Conservation (phyloP, 805 yeast species). For the Henningerozyma blattae region DNA sequence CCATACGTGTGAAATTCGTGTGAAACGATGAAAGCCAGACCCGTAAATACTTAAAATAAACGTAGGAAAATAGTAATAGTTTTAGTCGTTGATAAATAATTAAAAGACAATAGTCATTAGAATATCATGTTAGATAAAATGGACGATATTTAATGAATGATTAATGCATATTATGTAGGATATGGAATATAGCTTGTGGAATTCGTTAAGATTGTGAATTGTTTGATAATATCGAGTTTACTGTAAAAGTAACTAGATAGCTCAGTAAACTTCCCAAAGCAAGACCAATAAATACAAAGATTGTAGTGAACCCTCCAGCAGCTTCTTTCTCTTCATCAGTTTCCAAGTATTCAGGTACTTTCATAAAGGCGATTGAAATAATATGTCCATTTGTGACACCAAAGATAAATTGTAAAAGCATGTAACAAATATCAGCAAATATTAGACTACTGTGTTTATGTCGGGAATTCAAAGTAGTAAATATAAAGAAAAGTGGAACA, state of each 20-base stretch:
- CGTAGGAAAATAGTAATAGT: too few species aligned
- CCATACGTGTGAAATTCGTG: too few species aligned
- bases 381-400: conserved; percentile 86
- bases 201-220: too few species aligned
- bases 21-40: too few species aligned
- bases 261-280: conserved; percentile 70
- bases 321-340: conserved; percentile 68
- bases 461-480: conserved; percentile 25
- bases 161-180: too few species aligned
- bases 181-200: too few species aligned
- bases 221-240: background rate
- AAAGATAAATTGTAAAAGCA: conserved; percentile 59
- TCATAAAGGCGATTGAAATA: conserved; percentile 69
- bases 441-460: conserved; percentile 9
- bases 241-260: conserved; percentile 42
- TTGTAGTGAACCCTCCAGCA: conserved; percentile 86
- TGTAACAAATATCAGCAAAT: conserved; percentile 55
- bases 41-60: too few species aligned
- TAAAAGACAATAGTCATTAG: too few species aligned
- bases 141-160: too few species aligned
- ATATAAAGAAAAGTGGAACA: conserved; percentile 61
- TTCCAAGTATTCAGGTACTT: conserved; percentile 47
- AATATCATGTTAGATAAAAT: too few species aligned
- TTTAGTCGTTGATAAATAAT: too few species aligned
- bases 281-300: conserved; percentile 67